Base-by-base conservation (phyloP, 2,329 filamentous ascomycete species). In the Tolypocladium sp. region DNA sequence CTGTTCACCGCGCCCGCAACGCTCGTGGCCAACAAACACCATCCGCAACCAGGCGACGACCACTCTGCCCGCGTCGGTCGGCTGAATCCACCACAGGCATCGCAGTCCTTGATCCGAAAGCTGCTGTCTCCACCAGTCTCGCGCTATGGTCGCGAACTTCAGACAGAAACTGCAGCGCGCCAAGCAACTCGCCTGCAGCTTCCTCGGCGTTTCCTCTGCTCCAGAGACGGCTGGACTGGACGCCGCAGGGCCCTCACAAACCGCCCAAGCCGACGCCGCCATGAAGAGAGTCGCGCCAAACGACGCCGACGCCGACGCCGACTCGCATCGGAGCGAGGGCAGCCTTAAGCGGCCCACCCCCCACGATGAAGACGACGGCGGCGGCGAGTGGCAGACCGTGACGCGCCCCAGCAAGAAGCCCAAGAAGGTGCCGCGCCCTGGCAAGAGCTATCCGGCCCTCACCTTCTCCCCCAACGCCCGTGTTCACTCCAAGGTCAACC, bases 401-500 rank as follows among this genome's bases (percentile, higher is more conserved):
- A 77, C 79, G 25, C 78, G 78, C 27, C 74, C 79, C 22, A 74
- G 72, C 42, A 86, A 86, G 73, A 86, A 84, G 68, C 69, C 75
- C 8, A 87, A 87, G 71, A 88, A 86, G 72, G 70, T 82, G 2
- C 85, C 85, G 2, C 80, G 79, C 52, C 73, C 78, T 41, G 75
- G 80, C 42, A 78, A 74, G 60, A 82, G 81, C 65, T 88, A 88
- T 69, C 85, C 85, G 46, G 74, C 78, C 44, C 82, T 88, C 63
- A 74, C 74, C 25, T 86, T 87, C 65, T 82, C 83, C 22, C 70
- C 77, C 63, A 81, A 78, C 59, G 79, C 82, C 22, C 81, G 83
- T 64, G 75, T 89, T 8, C 80, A 85, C 65, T 77, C 79, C 62
- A 84, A 83, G 71, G 81, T 89, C 69, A 82, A 83, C 62, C 76